Percentiles rank a stretch among this genome's conserved stretches.
Conservation (phyloP, 1,139 yeast genomes). For the Geotrichum restrictum region DNA sequence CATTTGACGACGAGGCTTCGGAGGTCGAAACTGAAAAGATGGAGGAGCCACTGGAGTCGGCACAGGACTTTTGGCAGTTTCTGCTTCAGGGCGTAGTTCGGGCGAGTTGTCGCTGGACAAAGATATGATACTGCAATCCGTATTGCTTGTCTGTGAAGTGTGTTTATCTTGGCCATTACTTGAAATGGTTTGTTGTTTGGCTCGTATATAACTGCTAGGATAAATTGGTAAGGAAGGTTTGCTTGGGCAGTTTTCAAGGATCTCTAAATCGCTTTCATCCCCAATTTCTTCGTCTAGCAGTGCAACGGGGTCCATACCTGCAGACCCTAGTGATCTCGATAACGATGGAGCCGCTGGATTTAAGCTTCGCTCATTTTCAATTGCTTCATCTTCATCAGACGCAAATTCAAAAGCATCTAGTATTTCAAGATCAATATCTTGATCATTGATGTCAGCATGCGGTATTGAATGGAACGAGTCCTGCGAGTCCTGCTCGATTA, state of each 20-base stretch:
- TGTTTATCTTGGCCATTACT: no score
- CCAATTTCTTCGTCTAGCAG: slow-evolving; percentile 2
- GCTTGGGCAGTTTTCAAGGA: neutral
- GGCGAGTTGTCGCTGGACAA: no score
- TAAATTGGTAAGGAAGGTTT: no score
- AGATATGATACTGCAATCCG: no score
- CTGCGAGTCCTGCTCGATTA: neutral
- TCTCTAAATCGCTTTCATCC: neutral
- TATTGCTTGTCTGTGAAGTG: no score
- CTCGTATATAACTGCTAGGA: no score
- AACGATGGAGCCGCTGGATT: neutral
- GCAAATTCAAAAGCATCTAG: neutral
- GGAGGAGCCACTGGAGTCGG: neutral
- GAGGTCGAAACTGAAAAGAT: neutral
- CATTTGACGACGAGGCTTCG: neutral
- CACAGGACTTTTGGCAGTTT: neutral
- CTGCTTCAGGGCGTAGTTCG: neutral
- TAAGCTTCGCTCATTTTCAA: neutral
- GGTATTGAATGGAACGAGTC: slow-evolving; percentile 1
- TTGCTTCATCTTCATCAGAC: neutral
- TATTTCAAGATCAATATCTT: neutral
- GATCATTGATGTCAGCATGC: neutral
- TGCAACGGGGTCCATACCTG: neutral
- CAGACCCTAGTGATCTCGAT: neutral
- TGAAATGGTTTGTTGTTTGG: no score